These are phyloP conservation scores for Fusarium caatingaense DNA, from an alignment of 2,329 filamentous ascomycete genomes.

Conservation along the genomic window DNA sequence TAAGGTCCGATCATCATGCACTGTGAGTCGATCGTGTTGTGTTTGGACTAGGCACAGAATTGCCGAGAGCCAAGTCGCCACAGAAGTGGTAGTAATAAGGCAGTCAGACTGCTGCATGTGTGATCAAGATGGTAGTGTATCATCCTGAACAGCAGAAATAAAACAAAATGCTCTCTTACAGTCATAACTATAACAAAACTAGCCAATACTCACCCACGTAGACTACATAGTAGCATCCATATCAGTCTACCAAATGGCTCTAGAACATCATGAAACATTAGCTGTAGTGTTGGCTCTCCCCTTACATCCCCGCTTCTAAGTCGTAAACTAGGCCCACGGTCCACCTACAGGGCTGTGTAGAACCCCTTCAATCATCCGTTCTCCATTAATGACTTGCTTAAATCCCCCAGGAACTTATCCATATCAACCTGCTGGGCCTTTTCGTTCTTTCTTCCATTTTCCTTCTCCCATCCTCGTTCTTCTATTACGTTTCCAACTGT, in stretches of 20 bases:
- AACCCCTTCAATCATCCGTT: slow-evolving; percentile 20
- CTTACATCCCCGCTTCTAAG: slow-evolving; percentile 23
- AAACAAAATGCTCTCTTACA: not conserved
- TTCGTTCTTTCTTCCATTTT: not conserved
- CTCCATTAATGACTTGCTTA: slow-evolving; percentile 11
- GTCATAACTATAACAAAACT: slow-evolving; percentile 1
- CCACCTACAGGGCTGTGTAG: slow-evolving; percentile 45
- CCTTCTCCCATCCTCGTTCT: slow-evolving; percentile 8
- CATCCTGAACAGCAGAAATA: not conserved
- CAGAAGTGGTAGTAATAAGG: not conserved
- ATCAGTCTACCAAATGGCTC: slow-evolving; percentile 20
- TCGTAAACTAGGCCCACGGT: slow-evolving; percentile 21
- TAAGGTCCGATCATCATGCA: not conserved
- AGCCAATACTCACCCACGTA: not conserved
- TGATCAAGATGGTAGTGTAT: not conserved
- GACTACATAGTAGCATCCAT: not conserved
- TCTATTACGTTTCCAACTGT: slow-evolving; percentile 8
- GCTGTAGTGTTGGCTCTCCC: slow-evolving; percentile 9
- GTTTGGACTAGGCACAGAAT: slow-evolving; percentile 21
- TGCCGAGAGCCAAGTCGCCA: slow-evolving; percentile 31
- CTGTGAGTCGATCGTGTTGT: not conserved
- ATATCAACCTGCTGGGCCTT: slow-evolving; percentile 9
- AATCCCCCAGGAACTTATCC: slow-evolving; percentile 5
- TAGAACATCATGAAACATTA: slow-evolving; percentile 41
- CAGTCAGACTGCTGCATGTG: not conserved